Evolutionary conservation across 371 early-diverging fungal species (phyloP), one percentile per base, ranked within the genome.

Genomic region (Rhizomucor pusillus): DNA sequence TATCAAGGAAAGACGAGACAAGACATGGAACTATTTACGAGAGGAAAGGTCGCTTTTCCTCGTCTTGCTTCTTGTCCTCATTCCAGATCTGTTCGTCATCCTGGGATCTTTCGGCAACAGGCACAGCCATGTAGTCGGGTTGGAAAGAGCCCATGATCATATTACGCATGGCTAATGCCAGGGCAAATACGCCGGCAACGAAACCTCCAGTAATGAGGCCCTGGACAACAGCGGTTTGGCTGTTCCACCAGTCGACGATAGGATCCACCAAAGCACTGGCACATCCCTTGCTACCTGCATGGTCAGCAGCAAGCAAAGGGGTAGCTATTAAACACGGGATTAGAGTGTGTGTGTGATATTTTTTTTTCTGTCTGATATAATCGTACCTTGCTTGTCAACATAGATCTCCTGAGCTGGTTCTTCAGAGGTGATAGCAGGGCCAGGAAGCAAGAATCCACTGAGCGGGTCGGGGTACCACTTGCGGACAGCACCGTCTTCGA

Each of bases 391-490:
- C 11, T 46, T 19, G 47, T n/a, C 20, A 13, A 16, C 18, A 40
- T 23, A 16, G 33, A 11, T 14, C 9, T 52, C 43, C 5, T 44
- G 18, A 16, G 22, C 43, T 34, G 50, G 47, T 48, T 37, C 22
- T 34, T 39, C 10, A 9, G 40, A 29, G 24, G 29, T 19, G 11
- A 46, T 40, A 23, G 37, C 50, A 34, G 54, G 58, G n/a, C 44
- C 71, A 44, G 75, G 75, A 16, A 73, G 52, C 52, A 73, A 59
- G 59, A 71, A 71, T 19, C 74, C 74, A 46, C 71, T 73, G 39
- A 73, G 25, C 33, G 71, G 73, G 56, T 77, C 77, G 5, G 69
- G 66, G 18, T 67, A 48, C 78, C 77, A 81, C 57, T 70, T 75
- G 33, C 73, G 60, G 33, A 79, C 55, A 18, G 67, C 43, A 22